A percentile compares a stretch with the other conserved stretches of the same genome.
Evolutionary conservation across 202 grass and related monocot genomes (phyloP).

Genomic region (Cymbopogon flexuosus): DNA sequence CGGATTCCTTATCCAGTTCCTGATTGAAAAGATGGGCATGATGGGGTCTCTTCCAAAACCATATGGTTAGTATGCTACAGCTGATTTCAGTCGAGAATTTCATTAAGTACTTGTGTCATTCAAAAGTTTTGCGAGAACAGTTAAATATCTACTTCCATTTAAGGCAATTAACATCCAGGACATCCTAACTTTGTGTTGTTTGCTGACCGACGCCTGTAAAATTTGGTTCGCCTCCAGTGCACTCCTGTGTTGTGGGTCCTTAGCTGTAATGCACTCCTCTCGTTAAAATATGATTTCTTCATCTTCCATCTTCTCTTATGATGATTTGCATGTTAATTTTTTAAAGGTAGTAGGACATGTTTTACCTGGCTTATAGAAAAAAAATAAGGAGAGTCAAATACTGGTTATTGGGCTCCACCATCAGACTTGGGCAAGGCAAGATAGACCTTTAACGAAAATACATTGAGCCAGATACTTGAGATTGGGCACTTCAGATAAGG

Average conservation of each 20-base stretch:
- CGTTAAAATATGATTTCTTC: not conserved
- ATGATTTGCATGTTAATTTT: not conserved
- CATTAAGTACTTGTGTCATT: not conserved
- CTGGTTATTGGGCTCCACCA: not conserved
- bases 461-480: not conserved
- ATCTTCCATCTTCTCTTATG: not conserved
- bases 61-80: constrained; percentile 64
- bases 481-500: not conserved
- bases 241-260: not conserved
- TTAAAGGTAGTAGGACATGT: not conserved
- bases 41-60: constrained; percentile 94
- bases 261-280: not conserved
- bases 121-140: constrained; percentile 10
- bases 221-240: not conserved
- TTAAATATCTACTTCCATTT: constrained; percentile 19
- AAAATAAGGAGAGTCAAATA: not conserved
- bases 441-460: not conserved
- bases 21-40: constrained; percentile 99
- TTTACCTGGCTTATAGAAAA: not conserved
- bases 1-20: constrained; percentile 83
- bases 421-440: not conserved
- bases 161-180: not conserved
- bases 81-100: constrained; percentile 30
- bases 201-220: not conserved
- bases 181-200: not conserved